Conservation (phyloP, 768 basidiomycete genomes). For the Xerocomellus chrysenteron region DNA sequence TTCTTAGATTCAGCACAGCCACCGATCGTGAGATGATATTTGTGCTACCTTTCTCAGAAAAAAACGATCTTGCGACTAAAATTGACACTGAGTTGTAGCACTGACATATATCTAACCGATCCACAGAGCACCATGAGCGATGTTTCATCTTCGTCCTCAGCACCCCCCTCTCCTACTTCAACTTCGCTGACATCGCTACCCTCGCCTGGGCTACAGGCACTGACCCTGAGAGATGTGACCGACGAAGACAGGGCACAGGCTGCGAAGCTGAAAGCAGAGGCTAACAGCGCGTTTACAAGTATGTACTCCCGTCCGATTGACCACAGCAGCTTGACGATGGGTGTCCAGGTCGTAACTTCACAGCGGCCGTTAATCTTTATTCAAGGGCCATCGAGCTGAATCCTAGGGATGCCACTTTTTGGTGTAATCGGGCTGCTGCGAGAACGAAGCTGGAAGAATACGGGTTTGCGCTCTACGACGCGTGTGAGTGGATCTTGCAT, state of each 20-base stretch:
- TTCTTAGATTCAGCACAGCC: conserved; percentile 20
- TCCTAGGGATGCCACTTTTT: conserved; percentile 83
- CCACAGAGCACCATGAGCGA: conserved; percentile 20
- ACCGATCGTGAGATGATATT: conserved; percentile 30
- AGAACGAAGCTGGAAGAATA: conserved; percentile 93
- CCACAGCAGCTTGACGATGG: background rate
- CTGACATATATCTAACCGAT: conserved; percentile 1
- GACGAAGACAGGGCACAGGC: conserved; percentile 72
- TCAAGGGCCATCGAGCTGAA: conserved; percentile 83
- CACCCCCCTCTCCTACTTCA: conserved; percentile 46
- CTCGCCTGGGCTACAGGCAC: conserved; percentile 55
- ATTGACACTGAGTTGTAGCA: background rate
- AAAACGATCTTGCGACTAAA: conserved; percentile 2
- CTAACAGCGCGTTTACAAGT: conserved; percentile 87
- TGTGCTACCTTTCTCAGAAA: conserved; percentile 11
- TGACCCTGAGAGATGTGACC: conserved; percentile 58
- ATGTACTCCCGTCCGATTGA: conserved; percentile 4
- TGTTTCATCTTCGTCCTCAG: conserved; percentile 24
- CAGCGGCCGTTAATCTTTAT: conserved; percentile 74
- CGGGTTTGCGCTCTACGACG: conserved; percentile 87
- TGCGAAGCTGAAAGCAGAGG: conserved; percentile 71
- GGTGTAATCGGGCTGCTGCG: conserved; percentile 92
- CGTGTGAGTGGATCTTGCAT: conserved; percentile 53
- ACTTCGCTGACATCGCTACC: conserved; percentile 56
- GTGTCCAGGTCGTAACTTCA: conserved; percentile 68